Base-by-base conservation (phyloP, 495 filamentous ascomycete genomes). In the Achaetomiella virescens region DNA sequence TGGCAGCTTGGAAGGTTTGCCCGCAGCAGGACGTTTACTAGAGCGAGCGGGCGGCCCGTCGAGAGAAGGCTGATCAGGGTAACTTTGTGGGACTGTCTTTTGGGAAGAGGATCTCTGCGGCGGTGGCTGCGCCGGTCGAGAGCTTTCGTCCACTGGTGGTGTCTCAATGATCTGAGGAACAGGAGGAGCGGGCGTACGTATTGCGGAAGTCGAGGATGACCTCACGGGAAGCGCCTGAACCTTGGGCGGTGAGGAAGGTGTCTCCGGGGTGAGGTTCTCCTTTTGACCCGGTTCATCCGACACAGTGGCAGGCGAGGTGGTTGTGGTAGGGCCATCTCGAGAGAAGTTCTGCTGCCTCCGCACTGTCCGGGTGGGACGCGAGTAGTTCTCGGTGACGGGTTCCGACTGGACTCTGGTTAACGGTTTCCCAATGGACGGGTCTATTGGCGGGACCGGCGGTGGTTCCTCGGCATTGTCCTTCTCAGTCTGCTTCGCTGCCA, bases 391-490 rank as follows among this genome's bases (percentile, higher is more conserved):
- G 8, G 83, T 75, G 15, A 84, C 75, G 18, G 91, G 87, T 66
- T 96, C 91, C 8, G 90, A 90, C 61, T 88, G 83, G 1, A 89
- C 83, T 57, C 88, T 75, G 29, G 78, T 78, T 25, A 90, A 69
- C n/a, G 78, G 78, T 54, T 83, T 70, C 15, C 74, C 78, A 31
- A 72, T 64, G 24, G 79, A 73, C 17, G 75, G 73, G 33, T 84
- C 83, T 15, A 70, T 48, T 40, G 70, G 60, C 35, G 80, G 72
- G 25, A 73, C 66, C 14, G 72, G 70, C 10, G 68, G 70, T 29
- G 74, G 60, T 41, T 88, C 84, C 40, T 82, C 84, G 3, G 62
- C 69, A 47, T 82, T 78, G n/a, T 79, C 80, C 44, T 85, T 82
- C 31, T 81, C 79, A 2, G 75, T 63, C 51, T 81, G 79, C 31